Conservation (phyloP, 1,139 yeast genomes). For the Taiozyma sp. region DNA sequence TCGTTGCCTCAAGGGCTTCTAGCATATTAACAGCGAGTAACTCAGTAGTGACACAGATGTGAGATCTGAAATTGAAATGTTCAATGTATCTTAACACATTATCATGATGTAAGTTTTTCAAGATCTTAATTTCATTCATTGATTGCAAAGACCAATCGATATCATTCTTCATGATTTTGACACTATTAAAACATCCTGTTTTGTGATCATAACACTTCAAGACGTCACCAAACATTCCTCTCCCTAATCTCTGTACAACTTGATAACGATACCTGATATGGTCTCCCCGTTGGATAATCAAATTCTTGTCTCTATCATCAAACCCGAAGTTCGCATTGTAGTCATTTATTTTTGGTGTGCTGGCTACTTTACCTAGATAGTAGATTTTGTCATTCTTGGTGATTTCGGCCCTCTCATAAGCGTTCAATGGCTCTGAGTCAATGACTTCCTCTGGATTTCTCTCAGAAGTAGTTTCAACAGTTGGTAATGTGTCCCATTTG, state of each 20-base stretch:
- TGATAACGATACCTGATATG: constrained; percentile 77
- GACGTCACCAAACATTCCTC: constrained; percentile 84
- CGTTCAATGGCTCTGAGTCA: constrained; percentile 26
- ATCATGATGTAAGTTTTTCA: constrained; percentile 41
- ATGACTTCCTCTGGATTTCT: constrained; percentile 6
- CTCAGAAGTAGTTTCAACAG: not conserved
- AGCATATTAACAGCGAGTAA: constrained; percentile 62
- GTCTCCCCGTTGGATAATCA: constrained; percentile 51
- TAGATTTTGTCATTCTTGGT: constrained; percentile 38
- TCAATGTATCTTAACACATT: constrained; percentile 53
- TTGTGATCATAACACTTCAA: constrained; percentile 67
- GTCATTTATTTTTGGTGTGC: constrained; percentile 2
- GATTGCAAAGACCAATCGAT: constrained; percentile 76
- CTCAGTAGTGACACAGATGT: constrained; percentile 78
- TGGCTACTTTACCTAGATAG: constrained; percentile 22
- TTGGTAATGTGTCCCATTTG: constrained; percentile 4
- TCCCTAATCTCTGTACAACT: constrained; percentile 55
- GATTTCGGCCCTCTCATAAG: constrained; percentile 52
- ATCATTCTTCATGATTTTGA: constrained; percentile 73
- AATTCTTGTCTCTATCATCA: constrained; percentile 67
- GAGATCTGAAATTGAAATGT: constrained; percentile 78
- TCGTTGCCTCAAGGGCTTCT: constrained; percentile 55
- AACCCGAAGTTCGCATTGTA: constrained; percentile 50
- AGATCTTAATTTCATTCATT: constrained; percentile 66
- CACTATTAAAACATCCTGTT: constrained; percentile 50